Evolutionary conservation across 208 protist species (phyloP).

Genomic region (Leishmania major): DNA sequence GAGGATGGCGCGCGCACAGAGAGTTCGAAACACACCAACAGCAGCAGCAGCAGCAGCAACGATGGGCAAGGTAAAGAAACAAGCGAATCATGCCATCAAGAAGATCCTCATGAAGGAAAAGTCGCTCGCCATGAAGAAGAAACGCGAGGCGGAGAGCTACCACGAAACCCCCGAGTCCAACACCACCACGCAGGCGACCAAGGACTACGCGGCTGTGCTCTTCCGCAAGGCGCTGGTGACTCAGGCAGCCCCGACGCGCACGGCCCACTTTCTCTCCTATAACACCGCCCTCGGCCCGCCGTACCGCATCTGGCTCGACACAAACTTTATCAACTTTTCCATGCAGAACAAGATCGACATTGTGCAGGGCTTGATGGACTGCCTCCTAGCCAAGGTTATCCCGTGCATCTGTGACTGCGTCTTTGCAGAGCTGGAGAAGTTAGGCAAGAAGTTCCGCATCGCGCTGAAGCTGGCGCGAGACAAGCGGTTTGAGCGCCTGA

Average conservation of each 20-base stretch:
- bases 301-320: conserved; percentile 99
- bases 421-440: conserved; percentile 99
- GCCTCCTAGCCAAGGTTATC: conserved; percentile 98
- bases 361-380: conserved; percentile 98
- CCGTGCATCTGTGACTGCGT: conserved; percentile 99
- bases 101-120: conserved; percentile 94
- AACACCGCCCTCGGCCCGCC: conserved; percentile 98
- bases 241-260: conserved; percentile 54
- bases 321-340: conserved; percentile 99
- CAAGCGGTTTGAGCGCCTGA: conserved; percentile 97
- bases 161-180: conserved; percentile 40
- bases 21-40: neutral
- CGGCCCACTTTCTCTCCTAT: conserved; percentile 97
- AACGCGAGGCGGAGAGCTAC: conserved; percentile 85
- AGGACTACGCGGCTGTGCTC: conserved; percentile 69
- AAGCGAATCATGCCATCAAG: conserved; percentile 82
- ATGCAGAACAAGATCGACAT: conserved; percentile 99
- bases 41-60: neutral
- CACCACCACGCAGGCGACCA: conserved; percentile 45
- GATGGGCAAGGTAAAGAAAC: conserved; percentile 83
- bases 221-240: conserved; percentile 75
- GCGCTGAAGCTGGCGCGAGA: conserved; percentile 97
- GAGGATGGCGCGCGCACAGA: neutral
- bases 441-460: conserved; percentile 96
- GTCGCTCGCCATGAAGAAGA: conserved; percentile 80